Evolutionary conservation across 75 land plant species (phyloP).

Genomic region (Ceratopteris richardii): DNA sequence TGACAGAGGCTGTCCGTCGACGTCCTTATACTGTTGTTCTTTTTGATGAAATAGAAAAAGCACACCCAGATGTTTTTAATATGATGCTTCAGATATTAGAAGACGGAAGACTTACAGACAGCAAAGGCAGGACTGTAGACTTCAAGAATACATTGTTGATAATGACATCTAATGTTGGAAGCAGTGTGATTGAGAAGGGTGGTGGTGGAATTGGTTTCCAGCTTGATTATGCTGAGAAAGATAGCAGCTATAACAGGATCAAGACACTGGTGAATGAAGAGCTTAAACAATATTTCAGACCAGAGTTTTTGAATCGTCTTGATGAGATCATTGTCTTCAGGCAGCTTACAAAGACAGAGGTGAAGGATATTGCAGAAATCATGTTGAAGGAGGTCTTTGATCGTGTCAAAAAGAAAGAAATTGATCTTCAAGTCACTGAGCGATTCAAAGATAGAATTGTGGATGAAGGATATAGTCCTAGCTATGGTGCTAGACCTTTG

Average conservation of each 20-base stretch:
- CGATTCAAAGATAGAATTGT: conserved; percentile 35
- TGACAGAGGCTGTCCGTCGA: conserved; percentile 49
- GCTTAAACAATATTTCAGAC: conserved; percentile 40
- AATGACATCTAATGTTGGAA: conserved; percentile 46
- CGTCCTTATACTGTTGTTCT: conserved; percentile 51
- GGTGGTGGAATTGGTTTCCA: conserved; percentile 37
- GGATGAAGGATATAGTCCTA: conserved; percentile 40
- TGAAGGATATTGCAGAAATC: conserved; percentile 51
- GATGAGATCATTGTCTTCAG: conserved; percentile 57
- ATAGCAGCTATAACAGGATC: conserved; percentile 43
- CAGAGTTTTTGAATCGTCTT: conserved; percentile 44
- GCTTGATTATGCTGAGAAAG: conserved; percentile 36
- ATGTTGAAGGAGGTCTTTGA: conserved; percentile 47
- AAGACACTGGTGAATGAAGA: conserved; percentile 39
- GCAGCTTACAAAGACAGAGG: conserved; percentile 50
- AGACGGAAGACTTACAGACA: conserved; percentile 47
- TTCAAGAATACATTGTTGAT: conserved; percentile 46
- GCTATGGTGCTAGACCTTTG: conserved; percentile 38
- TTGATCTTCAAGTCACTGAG: conserved; percentile 46
- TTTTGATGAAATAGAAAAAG: conserved; percentile 47
- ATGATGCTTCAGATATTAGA: conserved; percentile 60
- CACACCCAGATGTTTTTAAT: conserved; percentile 52
- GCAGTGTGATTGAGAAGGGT: conserved; percentile 48
- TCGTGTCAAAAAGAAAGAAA: conserved; percentile 31
- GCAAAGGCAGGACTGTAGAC: conserved; percentile 44